Evolutionary conservation across 345 rosid genomes (phyloP), one percentile per base, ranked within the genome.

Genomic region (Brassica juncea): DNA sequence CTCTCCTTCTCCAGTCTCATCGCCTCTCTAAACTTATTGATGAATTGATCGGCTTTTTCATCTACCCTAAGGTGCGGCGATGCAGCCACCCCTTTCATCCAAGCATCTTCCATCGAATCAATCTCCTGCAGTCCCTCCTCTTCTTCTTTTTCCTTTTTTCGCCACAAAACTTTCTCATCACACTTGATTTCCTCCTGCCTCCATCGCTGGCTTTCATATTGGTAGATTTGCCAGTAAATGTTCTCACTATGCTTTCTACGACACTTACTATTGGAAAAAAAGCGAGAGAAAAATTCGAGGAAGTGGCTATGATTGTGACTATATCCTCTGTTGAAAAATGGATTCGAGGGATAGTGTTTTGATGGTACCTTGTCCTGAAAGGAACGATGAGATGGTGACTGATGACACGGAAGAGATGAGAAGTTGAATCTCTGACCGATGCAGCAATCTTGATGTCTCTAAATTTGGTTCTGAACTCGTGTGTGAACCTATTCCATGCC

Each of bases 21-120:
- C 12, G 84, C 88, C 34, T 88, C 73, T 61, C 61, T 86, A 72
- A 91, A 84, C 75, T 87, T 87, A 60, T 52, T 19, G 27, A 93
- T 93, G 64, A 91, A 93, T 61, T 89, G 91, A 2, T 82, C 88
- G 3, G 94, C 93, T 76, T 86, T 81, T 28, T 89, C 97, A 55
- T 91, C 93, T 49, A 93, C 97, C 67, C 93, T 84, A 37, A 89
- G 73, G 70, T 88, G 92, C 6, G 93, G 93, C 5, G 98, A 88
- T 37, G 74, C 78, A 19, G 90, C 92, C 21, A 93, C 90, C 21
- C 86, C 84, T 61, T 82, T 86, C 64, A 83, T 88, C 97, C 97
- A 93, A 15, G 89, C 89, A 77, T 91, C 94, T 67, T 93, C 98
- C 19, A 91, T 34, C 16, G 84, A 86, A 55, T 44, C 52, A 44